Base-by-base conservation (phyloP, 495 filamentous ascomycete genomes). In the Terfezia claveryi region DNA sequence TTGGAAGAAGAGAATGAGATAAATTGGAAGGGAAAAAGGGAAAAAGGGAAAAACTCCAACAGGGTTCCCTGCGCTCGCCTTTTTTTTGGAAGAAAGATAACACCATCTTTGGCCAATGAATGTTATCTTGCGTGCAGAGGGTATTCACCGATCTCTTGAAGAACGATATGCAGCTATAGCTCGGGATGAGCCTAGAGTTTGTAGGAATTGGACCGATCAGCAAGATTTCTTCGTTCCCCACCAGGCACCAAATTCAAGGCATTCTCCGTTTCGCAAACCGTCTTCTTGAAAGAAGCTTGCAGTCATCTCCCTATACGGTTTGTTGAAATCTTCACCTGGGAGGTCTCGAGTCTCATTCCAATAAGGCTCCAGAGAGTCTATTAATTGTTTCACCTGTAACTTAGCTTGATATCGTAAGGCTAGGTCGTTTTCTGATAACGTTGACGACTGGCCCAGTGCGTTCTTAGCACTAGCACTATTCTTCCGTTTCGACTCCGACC, bases 161-260 rank as follows among this genome's bases (percentile, higher is more conserved):
- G 27, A 2, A 27, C 27, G 27, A 27, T 27, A 27, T 27, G 27
- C 27, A 27, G 27, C 27, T 27, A 27, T 32, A 32, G 27, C 27
- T 32, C 27, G 27, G 7, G 27, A 32, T 32, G 27, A 32, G 27
- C 27, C 27, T 32, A 32, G 27, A 1, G 4, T 32, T 32, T 32
- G 27, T 2, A 32, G 27, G 0, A 32, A 32, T 32, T 32, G 17
- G 41, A 8, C 12, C 2, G 4, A 9, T 46, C 2, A 14, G 41
- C 59, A 46, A 14, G 41, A 46, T 46, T 69, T 75, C 70, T 87
- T 92, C 66, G 73, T 72, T 59, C 84, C 87, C 81, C 85, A 92
- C 87, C 87, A 94, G n/a, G 85, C 87, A 53, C 87, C 88, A 55
- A 91, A 76, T 72, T 95, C 88, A 49, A 96, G 69, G 67, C 87